Evolutionary conservation across 2,329 filamentous ascomycete species (phyloP).

Genomic region (Penicillium expansum): DNA sequence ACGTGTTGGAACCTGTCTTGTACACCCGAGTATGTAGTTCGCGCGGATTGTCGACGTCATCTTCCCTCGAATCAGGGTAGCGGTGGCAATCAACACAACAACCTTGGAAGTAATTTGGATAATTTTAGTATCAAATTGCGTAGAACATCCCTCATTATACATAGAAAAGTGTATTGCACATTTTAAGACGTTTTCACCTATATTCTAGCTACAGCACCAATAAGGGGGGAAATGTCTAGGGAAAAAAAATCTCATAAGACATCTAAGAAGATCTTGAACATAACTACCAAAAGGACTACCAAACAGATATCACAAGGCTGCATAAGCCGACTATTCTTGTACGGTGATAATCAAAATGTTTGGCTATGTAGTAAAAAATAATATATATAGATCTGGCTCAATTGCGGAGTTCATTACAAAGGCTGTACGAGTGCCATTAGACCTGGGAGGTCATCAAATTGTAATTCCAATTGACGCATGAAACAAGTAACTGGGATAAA

Average conservation of each 20-base stretch:
- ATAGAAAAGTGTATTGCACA: too few species aligned
- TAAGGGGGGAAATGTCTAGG: too few species aligned
- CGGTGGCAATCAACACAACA: neutral
- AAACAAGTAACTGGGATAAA: neutral
- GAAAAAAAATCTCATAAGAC: too few species aligned
- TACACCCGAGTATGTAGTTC: neutral
- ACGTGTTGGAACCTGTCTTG: neutral
- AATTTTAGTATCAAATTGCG: neutral
- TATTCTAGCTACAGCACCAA: too few species aligned
- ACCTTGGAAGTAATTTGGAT: neutral
- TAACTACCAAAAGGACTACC: too few species aligned
- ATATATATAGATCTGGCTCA: neutral
- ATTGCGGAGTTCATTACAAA: neutral
- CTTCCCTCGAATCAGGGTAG: neutral
- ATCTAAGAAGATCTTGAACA: too few species aligned
- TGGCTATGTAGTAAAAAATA: neutral
- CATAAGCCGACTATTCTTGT: too few species aligned
- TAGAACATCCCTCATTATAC: too few species aligned
- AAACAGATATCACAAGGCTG: too few species aligned
- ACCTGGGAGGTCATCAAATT: neutral
- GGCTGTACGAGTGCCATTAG: neutral
- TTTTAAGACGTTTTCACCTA: too few species aligned
- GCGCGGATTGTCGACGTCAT: constrained; percentile 3
- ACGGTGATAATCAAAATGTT: neutral
- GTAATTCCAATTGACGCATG: neutral